These are phyloP conservation scores for Scopulariopsis brevicaulis DNA, from an alignment of 2,329 filamentous ascomycete species.

Conservation along the genomic window DNA sequence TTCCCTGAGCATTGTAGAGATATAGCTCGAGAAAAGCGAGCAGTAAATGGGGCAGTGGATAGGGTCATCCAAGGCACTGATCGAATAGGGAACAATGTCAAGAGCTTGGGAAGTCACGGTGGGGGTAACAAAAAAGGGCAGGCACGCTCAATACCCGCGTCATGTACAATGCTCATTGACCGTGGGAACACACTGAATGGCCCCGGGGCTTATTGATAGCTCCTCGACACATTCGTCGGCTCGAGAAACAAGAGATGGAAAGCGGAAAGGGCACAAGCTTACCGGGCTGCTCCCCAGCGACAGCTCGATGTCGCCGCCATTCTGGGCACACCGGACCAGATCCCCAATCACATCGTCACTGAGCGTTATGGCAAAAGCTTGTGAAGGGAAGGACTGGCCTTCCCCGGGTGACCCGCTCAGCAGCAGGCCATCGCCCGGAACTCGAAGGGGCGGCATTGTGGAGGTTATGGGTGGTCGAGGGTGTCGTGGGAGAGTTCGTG, in stretches of 20 bases:
- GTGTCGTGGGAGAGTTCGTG: neutral
- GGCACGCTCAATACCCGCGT: neutral
- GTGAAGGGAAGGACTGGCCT: slow-evolving; percentile 31
- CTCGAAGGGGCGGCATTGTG: slow-evolving; percentile 30
- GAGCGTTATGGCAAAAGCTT: slow-evolving; percentile 48
- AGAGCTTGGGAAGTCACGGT: neutral
- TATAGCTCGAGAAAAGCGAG: neutral
- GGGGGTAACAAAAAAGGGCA: too few relatives aligned
- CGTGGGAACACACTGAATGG: neutral
- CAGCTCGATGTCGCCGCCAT: slow-evolving; percentile 44
- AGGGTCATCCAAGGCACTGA: neutral
- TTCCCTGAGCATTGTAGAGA: neutral
- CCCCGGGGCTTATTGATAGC: neutral
- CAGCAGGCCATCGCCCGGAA: slow-evolving; percentile 46
- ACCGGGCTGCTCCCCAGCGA: slow-evolving; percentile 47
- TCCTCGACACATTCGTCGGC: neutral
- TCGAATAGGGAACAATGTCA: neutral
- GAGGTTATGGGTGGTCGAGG: neutral
- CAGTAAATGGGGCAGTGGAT: neutral
- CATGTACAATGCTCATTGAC: neutral
- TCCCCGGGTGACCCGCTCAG: slow-evolving; percentile 38
- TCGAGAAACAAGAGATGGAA: neutral
- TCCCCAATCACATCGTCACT: slow-evolving; percentile 47
- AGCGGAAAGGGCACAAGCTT: slow-evolving; percentile 23
- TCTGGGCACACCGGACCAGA: slow-evolving; percentile 48